A percentile compares a stretch with the other conserved stretches of the same genome.
Conservation (phyloP, 192 early-diverging fungal genomes). For the Mycoemilia scoparia region DNA sequence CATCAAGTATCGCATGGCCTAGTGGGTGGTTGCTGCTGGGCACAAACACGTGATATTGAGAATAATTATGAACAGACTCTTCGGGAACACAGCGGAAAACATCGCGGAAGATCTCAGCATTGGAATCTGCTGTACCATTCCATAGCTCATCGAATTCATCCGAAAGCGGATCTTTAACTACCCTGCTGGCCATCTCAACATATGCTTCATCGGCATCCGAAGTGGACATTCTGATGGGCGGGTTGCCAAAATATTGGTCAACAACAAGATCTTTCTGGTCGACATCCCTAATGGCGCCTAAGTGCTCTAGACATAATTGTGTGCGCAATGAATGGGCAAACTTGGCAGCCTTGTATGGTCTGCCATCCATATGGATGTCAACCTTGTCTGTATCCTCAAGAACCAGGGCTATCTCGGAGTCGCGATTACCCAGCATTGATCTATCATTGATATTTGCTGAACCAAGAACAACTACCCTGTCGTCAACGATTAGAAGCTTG, state of each 20-base stretch:
- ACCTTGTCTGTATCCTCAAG: constrained; percentile 55
- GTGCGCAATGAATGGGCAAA: constrained; percentile 58
- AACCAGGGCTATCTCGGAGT: constrained; percentile 75
- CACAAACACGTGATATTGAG: constrained; percentile 30
- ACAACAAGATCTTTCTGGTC: constrained; percentile 26
- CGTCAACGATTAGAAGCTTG: constrained; percentile 77
- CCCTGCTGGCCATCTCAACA: not conserved
- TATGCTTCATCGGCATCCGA: constrained; percentile 5
- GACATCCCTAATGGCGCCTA: constrained; percentile 40
- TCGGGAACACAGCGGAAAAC: constrained; percentile 79
- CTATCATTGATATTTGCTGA: constrained; percentile 88
- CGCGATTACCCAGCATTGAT: constrained; percentile 67
- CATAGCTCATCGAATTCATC: constrained; percentile 44
- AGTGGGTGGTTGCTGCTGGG: constrained; percentile 18
- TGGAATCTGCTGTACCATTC: constrained; percentile 39
- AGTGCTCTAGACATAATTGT: constrained; percentile 65
- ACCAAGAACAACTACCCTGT: constrained; percentile 61
- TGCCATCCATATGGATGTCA: constrained; percentile 52
- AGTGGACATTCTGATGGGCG: constrained; percentile 11
- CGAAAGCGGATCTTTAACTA: constrained; percentile 48
- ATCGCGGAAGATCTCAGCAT: constrained; percentile 53
- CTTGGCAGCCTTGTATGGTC: constrained; percentile 49
- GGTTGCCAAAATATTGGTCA: constrained; percentile 19
- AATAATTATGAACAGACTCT: constrained; percentile 48
- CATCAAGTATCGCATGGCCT: constrained; percentile 17